These are phyloP conservation scores for Sphagnurus paluster DNA, from an alignment of 1,284 basidiomycete genomes.

Conservation along the genomic window DNA sequence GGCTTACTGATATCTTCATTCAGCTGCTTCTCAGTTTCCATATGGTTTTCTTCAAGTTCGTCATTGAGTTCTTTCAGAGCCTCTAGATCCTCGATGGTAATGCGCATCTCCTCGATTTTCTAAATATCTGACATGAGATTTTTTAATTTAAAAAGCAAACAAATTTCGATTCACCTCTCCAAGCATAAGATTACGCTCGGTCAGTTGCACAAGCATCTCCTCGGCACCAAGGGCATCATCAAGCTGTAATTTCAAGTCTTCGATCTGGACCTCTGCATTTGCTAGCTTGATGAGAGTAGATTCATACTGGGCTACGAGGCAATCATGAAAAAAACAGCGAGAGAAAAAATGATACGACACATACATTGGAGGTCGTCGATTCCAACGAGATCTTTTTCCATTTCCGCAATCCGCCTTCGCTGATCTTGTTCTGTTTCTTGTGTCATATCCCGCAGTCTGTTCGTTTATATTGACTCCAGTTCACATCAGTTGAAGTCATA, in stretches of 20 bases:
- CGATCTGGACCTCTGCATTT: constrained; percentile 88
- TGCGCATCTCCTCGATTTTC: constrained; percentile 97
- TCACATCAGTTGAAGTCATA: not conserved
- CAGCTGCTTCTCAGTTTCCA: constrained; percentile 91
- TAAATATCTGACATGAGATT: constrained; percentile 28
- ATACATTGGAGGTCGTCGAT: constrained; percentile 76
- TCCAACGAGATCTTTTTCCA: constrained; percentile 83
- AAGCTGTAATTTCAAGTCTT: constrained; percentile 92
- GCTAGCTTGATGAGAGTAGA: constrained; percentile 76
- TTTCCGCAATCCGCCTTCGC: constrained; percentile 77
- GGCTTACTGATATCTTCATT: constrained; percentile 86
- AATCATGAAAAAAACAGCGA: constrained; percentile 5
- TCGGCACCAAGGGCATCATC: constrained; percentile 96
- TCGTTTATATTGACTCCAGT: constrained; percentile 10
- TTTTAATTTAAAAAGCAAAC: not conserved
- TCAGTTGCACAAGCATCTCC: constrained; percentile 94
- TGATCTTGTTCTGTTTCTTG: constrained; percentile 88
- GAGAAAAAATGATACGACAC: constrained; percentile 13
- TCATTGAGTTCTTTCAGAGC: constrained; percentile 95
- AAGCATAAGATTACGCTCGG: constrained; percentile 90
- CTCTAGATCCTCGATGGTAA: constrained; percentile 94
- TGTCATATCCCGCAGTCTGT: constrained; percentile 83
- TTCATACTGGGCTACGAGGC: constrained; percentile 73
- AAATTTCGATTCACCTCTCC: constrained; percentile 66
- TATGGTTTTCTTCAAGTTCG: constrained; percentile 95